Evolutionary conservation across 495 filamentous ascomycete genomes (phyloP).

Genomic region (Ascodesmis nigricans): DNA sequence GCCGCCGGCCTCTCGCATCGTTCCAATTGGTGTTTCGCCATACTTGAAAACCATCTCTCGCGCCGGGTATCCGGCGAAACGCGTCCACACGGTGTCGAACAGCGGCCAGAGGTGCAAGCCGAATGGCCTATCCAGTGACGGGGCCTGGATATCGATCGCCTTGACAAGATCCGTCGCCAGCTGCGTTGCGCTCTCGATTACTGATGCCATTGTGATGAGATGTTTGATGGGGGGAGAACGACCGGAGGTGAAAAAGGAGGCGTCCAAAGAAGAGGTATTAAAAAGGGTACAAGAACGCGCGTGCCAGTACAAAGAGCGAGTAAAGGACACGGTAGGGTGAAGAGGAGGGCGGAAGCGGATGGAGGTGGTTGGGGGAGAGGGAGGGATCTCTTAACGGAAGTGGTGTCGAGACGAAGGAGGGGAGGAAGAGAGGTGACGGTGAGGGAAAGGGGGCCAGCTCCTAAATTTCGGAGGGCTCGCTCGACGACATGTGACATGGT

Average conservation of each 20-base stretch:
- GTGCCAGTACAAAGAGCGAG: neutral
- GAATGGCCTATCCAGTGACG: conserved; percentile 78
- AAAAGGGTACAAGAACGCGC: conserved; percentile 1
- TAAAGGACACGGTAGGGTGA: conserved; percentile 1
- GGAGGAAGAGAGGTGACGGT: conserved; percentile 15
- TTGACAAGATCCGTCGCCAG: conserved; percentile 28
- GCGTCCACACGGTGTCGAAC: conserved; percentile 65
- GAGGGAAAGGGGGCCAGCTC: conserved; percentile 4
- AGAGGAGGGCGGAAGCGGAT: conserved; percentile 1
- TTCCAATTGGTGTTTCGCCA: conserved; percentile 49
- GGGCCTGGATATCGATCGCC: conserved; percentile 35
- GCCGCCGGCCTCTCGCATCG: conserved; percentile 38
- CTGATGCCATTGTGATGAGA: conserved; percentile 22
- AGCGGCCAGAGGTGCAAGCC: conserved; percentile 83
- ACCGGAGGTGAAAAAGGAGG: conserved; percentile 2
- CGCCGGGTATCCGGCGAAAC: conserved; percentile 46
- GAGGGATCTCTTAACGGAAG: conserved; percentile 12
- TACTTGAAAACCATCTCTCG: conserved; percentile 46
- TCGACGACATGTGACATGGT: too few relatives aligned
- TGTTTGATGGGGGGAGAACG: neutral
- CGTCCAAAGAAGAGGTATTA: conserved; percentile 11
- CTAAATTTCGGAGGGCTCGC: too few relatives aligned
- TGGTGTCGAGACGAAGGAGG: conserved; percentile 20
- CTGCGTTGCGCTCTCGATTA: conserved; percentile 25
- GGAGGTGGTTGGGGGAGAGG: conserved; percentile 1